phyloP scores from a whole-genome alignment of 2,329 filamentous ascomycete genomes.

The Fusarium secorum region DNA sequence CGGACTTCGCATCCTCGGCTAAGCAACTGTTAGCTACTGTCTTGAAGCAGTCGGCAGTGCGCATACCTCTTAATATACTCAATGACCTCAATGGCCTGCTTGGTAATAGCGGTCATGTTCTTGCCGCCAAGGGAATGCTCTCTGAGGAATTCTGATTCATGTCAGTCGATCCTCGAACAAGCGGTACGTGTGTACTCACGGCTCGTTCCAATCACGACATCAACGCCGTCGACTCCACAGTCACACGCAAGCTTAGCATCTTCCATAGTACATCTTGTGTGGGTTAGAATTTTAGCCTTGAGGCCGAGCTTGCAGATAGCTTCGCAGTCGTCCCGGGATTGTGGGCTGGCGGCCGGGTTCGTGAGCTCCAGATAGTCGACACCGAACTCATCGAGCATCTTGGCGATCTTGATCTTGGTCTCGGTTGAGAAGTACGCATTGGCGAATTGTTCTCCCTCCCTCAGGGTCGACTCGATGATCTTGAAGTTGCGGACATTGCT shows the following conservation, averaged over 20 bases:
- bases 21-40: background rate
- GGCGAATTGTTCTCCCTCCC: background rate
- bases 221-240: background rate
- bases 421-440: background rate
- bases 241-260: background rate
- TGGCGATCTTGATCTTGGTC: background rate
- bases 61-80: background rate
- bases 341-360: background rate
- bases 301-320: background rate
- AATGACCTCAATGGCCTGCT: background rate
- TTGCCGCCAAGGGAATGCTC: background rate
- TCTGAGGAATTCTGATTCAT: background rate
- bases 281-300: background rate
- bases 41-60: background rate
- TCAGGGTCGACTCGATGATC: background rate
- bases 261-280: background rate
- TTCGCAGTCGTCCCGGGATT: background rate
- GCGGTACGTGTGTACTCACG: background rate
- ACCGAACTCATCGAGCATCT: background rate
- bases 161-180: background rate
- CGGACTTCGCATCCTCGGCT: background rate
- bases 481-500: background rate
- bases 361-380: background rate
- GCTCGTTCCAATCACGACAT: background rate
- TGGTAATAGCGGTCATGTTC: background rate